These are phyloP conservation scores for Pichia sporocuriosa DNA, from an alignment of 805 yeast genomes.

Conservation along the genomic window DNA sequence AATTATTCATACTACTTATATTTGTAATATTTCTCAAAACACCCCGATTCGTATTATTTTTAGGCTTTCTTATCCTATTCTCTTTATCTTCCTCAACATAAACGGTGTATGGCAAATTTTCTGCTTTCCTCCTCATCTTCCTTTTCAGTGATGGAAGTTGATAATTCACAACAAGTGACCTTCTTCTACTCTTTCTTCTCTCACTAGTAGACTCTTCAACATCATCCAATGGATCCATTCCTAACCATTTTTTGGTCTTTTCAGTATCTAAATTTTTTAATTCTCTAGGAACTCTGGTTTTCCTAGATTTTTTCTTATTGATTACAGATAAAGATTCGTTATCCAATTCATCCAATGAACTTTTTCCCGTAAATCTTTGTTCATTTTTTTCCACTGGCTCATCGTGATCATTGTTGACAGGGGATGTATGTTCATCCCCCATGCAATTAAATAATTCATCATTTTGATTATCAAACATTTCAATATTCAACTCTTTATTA, in stretches of 20 bases:
- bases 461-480: conserved; percentile 2
- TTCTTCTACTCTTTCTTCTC: conserved; percentile 33
- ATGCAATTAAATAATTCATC: not conserved
- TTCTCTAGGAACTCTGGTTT: conserved; percentile 26
- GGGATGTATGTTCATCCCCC: not conserved
- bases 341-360: too few species aligned
- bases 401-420: not conserved
- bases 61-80: conserved; percentile 6
- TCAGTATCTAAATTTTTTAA: conserved; percentile 34
- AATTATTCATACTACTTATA: too few species aligned
- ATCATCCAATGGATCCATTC: conserved; percentile 24
- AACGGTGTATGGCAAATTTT: conserved; percentile 20
- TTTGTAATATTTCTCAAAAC: conserved; percentile 9
- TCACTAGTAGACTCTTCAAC: conserved; percentile 10
- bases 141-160: conserved; percentile 59
- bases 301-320: conserved; percentile 13
- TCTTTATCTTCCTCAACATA: conserved; percentile 15
- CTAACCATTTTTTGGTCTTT: conserved; percentile 16
- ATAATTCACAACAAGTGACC: conserved; percentile 51
- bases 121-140: conserved; percentile 64
- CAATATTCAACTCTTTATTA: too few species aligned
- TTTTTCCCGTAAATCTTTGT: too few species aligned
- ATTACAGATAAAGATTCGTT: too few species aligned
- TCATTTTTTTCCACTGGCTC: not conserved
- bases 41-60: not conserved